Conservation (phyloP, 2,329 filamentous ascomycete genomes). For the Aspergillus caelatus region DNA sequence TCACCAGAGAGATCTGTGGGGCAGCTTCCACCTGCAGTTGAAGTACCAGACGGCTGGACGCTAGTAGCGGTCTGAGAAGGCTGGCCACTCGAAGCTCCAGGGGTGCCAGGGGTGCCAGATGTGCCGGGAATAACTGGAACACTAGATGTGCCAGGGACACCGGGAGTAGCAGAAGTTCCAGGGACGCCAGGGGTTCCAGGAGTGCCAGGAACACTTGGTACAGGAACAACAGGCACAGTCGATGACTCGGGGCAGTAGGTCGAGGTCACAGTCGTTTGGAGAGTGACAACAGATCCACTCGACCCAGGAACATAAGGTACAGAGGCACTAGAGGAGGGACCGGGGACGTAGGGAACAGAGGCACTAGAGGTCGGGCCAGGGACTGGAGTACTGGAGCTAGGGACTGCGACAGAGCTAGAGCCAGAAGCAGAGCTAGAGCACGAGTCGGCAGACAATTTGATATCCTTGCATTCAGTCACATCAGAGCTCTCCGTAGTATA, state of each 20-base stretch:
- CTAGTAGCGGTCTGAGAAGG: conserved; percentile 14
- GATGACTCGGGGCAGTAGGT: conserved; percentile 23
- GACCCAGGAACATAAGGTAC: conserved; percentile 5
- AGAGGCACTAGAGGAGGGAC: conserved; percentile 12
- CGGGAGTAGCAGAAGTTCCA: not conserved
- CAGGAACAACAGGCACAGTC: conserved; percentile 10
- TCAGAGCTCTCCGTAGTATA: conserved; percentile 40
- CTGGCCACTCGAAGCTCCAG: conserved; percentile 9
- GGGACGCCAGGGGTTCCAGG: conserved; percentile 13
- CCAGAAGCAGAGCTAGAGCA: conserved; percentile 34
- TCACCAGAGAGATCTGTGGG: conserved; percentile 49
- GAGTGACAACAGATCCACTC: conserved; percentile 4
- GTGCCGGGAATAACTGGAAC: not conserved
- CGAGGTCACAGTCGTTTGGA: conserved; percentile 25
- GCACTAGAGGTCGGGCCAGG: conserved; percentile 9
- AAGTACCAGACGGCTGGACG: conserved; percentile 17
- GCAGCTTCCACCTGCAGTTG: conserved; percentile 37
- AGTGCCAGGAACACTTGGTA: conserved; percentile 11
- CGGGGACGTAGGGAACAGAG: conserved; percentile 10
- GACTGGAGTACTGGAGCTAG: conserved; percentile 16
- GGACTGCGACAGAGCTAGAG: conserved; percentile 21
- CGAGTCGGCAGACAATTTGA: conserved; percentile 39
- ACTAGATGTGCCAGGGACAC: conserved; percentile 4
- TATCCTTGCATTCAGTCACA: conserved; percentile 37
- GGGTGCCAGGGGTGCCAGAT: conserved; percentile 3